Evolutionary conservation across 768 basidiomycete species (phyloP).

Genomic region (Boletellus emodensis): DNA sequence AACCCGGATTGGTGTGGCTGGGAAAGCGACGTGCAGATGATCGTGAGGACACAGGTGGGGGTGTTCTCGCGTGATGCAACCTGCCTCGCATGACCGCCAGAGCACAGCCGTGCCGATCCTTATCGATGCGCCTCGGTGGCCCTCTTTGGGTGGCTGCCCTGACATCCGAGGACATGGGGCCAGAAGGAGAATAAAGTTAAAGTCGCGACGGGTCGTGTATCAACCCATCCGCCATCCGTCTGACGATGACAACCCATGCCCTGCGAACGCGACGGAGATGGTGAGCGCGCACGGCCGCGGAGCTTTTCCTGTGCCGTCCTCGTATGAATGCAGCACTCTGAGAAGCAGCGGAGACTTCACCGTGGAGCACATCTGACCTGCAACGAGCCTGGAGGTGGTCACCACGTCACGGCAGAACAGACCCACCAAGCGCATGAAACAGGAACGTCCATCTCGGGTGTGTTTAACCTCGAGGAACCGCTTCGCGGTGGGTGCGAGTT

Average conservation of each 20-base stretch:
- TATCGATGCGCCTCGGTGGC: conserved; percentile 31
- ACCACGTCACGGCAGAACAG: too few species aligned
- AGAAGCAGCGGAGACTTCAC: too few species aligned
- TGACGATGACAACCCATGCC: conserved; percentile 3
- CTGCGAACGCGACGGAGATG: conserved; percentile 3
- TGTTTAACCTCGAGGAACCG: too few species aligned
- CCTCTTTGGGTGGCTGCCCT: conserved; percentile 12
- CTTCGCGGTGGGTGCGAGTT: too few species aligned
- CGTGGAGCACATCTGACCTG: too few species aligned
- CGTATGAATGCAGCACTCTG: too few species aligned
- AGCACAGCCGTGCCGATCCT: conserved; percentile 14
- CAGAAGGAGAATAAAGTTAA: conserved; percentile 19
- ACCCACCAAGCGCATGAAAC: neutral
- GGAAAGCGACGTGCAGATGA: conserved; percentile 21
- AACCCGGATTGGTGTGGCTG: conserved; percentile 25
- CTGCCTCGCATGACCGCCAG: conserved; percentile 14
- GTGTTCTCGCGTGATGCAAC: conserved; percentile 15
- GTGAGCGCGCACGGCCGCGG: conserved; percentile 18
- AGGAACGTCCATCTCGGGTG: too few species aligned
- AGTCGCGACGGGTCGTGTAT: conserved; percentile 14
- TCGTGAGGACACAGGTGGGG: conserved; percentile 13
- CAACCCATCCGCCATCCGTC: conserved; percentile 7
- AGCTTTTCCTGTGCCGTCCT: neutral
- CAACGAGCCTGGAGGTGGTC: too few species aligned
- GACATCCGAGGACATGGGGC: conserved; percentile 23